Base-by-base conservation (phyloP, 1,284 basidiomycete species). In the Trichosporon faecale region DNA sequence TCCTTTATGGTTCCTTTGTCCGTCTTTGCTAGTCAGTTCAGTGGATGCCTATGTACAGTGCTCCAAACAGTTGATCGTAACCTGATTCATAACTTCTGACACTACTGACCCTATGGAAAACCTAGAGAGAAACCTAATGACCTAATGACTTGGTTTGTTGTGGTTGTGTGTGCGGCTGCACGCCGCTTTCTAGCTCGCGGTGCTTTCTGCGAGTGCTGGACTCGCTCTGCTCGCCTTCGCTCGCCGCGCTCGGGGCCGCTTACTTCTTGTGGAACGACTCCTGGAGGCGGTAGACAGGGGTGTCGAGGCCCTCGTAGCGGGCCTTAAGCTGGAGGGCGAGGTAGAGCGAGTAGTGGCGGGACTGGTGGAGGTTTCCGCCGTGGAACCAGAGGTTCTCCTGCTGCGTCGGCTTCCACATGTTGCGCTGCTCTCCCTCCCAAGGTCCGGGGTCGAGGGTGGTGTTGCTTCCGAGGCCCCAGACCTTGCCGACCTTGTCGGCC, bases 251-350 rank as follows among this genome's bases (percentile, higher is more conserved):
- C n/a, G n/a, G n/a, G n/a, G 27, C 55, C 11, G 60, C 27, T 25
- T 68, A 72, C n/a, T 35, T 40, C 65, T 33, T 61, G 68, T 72
- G 70, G 68, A 69, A 44, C 16, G 67, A 66, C 68, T 69, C 68
- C 66, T 72, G 70, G 64, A 72, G 66, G 40, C 57, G 57, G 70
- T 69, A 72, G 21, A 72, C 70, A 2, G 70, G 70, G 5, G 70
- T 72, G 35, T 67, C 66, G 66, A 72, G n/a, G 46, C 68, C 70
- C 70, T 72, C 70, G 55, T 64, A 69, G 37, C 70, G 68, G n/a
- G 70, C 70, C 68, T 72, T 72, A 67, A 72, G 68, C 68, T 70
- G 68, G 49, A 72, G 69, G n/a, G 68, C 33, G n/a, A 72, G 68
- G 65, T 70, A 70, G 23, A 68, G 65, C 65, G 69, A 70, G 66